Base-by-base conservation (phyloP, 164 flowering plant species). In the Aristolochia contorta region DNA sequence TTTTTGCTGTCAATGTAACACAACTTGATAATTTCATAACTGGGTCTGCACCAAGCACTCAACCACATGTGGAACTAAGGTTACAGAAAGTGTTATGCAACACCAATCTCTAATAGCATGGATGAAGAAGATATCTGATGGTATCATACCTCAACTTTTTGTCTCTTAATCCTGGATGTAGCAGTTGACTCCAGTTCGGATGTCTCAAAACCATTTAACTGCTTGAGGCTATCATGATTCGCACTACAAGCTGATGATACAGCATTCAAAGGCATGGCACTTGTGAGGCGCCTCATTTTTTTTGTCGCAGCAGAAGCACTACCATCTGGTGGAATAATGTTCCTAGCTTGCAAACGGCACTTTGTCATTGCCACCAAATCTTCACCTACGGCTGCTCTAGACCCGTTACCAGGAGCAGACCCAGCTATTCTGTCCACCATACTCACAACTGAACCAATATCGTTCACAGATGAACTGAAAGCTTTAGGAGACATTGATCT, bases 311-410 rank as follows among this genome's bases (percentile, higher is more conserved):
- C 73, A 53, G 84, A 90, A 65, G 62, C 64, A 57, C 61, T 70
- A 58, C 85, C 91, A 71, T 84, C 93, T 65, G 81, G 89, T 16
- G 85, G 60, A 27, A 72, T 65, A 57, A 81, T 72, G 58, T 80
- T 84, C 77, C 87, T 81, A 43, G 91, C 92, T 70, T 88, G 98
- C 59, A 86, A 66, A 56, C 96, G 89, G 63, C 89, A 87, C 67
- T 83, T 88, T n/a, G 94, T 88, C 87, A 85, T 83, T 47, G 96
- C 95, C 71, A 80, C 96, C 77, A 91, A 72, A 80, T 91, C 97
- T 75, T 91, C 97, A 63, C 99, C 93, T 63, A 88, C 91, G n/a
- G 96, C 86, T 71, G 95, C 93, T 69, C 86, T 82, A 57, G 97
- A 88, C 41, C 97, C 99, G 78, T 84, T 88, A 16, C 89, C 96